Conservation (phyloP, 1,139 yeast genomes). For the Yamadazyma buinensis region DNA sequence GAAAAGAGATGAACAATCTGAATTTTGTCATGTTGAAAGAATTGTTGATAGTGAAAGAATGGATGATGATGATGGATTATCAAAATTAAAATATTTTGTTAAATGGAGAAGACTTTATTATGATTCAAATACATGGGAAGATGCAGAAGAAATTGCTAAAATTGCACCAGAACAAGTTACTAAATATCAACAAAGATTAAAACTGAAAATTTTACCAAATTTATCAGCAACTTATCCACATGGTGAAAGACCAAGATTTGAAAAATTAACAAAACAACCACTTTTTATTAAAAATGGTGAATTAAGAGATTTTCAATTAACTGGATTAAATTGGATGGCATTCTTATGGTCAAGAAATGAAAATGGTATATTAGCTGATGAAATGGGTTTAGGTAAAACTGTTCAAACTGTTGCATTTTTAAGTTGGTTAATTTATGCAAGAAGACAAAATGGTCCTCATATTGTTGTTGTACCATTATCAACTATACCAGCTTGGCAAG, state of each 20-base stretch:
- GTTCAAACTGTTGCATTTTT: constrained; percentile 94
- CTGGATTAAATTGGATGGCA: constrained; percentile 99
- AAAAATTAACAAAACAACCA: constrained; percentile 84
- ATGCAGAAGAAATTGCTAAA: constrained; percentile 80
- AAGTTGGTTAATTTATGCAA: constrained; percentile 90
- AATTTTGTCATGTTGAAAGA: constrained; percentile 83
- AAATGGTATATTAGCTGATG: constrained; percentile 97
- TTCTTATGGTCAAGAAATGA: constrained; percentile 96
- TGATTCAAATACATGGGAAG: constrained; percentile 97
- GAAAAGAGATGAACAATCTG: constrained; percentile 76
- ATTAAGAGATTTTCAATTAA: constrained; percentile 92
- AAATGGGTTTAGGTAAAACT: constrained; percentile 98
- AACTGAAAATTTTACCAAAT: constrained; percentile 81
- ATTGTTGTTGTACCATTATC: constrained; percentile 93
- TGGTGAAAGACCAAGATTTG: constrained; percentile 78
- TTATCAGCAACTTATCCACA: constrained; percentile 73
- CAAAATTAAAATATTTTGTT: constrained; percentile 74
- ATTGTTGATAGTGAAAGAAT: constrained; percentile 84
- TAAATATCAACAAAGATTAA: constrained; percentile 74
- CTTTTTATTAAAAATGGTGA: constrained; percentile 87
- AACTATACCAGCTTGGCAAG: constrained; percentile 99
- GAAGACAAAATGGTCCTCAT: constrained; percentile 97
- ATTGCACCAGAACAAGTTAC: constrained; percentile 83
- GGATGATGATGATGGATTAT: constrained; percentile 53
- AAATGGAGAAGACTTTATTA: constrained; percentile 94